phyloP scores from a whole-genome alignment of 805 yeast genomes.

The Blastobotrys attinorum region DNA sequence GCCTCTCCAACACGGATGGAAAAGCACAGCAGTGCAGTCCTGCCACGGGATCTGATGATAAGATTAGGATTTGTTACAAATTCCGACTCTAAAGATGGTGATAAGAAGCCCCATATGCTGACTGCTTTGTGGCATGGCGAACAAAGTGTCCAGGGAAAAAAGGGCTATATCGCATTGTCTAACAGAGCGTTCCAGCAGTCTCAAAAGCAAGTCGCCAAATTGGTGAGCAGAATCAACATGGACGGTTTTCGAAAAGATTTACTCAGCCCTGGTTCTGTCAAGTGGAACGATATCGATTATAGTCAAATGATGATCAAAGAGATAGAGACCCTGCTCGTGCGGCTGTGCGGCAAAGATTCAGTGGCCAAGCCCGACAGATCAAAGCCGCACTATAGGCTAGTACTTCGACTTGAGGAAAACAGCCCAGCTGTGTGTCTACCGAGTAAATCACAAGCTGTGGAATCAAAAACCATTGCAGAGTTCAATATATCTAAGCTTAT shows the following conservation, averaged over 20 bases:
- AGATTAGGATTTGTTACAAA: slow-evolving; percentile 25
- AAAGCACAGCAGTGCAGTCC: slow-evolving; percentile 26
- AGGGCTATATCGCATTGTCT: background rate
- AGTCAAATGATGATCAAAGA: background rate
- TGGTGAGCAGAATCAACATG: background rate
- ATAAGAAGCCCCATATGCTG: background rate
- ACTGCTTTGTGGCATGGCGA: background rate
- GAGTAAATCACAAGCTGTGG: background rate
- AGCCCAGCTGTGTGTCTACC: background rate
- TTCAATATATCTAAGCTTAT: background rate
- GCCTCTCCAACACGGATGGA: slow-evolving; percentile 40
- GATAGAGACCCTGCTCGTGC: background rate
- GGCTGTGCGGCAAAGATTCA: background rate
- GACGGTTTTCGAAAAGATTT: background rate
- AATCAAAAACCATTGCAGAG: background rate
- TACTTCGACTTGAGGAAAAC: background rate
- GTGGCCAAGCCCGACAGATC: background rate
- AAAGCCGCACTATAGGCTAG: background rate
- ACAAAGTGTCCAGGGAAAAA: background rate
- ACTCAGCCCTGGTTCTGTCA: background rate
- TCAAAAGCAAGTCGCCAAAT: background rate
- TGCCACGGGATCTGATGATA: slow-evolving; percentile 35
- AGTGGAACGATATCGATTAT: background rate
- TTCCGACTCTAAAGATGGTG: background rate
- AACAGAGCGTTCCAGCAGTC: background rate